phyloP scores from a whole-genome alignment of 2,329 filamentous ascomycete species.

The Neospermospora avenae region DNA sequence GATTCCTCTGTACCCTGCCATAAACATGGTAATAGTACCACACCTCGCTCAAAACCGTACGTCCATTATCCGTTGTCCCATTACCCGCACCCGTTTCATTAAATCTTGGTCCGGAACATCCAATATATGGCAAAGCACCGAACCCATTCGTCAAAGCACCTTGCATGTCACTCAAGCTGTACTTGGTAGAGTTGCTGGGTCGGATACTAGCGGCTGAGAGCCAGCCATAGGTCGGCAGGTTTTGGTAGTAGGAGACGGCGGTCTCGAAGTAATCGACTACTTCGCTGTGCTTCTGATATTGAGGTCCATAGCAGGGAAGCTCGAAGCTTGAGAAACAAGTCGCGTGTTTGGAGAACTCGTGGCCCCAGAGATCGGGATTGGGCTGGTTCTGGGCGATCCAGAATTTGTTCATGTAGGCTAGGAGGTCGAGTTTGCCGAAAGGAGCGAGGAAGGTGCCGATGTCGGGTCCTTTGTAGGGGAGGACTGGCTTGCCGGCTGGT shows the following conservation, averaged over 20 bases:
- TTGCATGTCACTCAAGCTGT: conserved; percentile 52
- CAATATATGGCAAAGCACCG: conserved; percentile 56
- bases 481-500: conserved; percentile 50
- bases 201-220: conserved; percentile 50
- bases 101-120: conserved; percentile 57
- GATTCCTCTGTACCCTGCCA: conserved; percentile 52
- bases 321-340: conserved; percentile 68
- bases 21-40: conserved; percentile 65
- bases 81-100: conserved; percentile 57
- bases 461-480: conserved; percentile 54
- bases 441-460: conserved; percentile 57
- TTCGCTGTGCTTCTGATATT: conserved; percentile 54
- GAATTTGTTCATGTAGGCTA: conserved; percentile 63
- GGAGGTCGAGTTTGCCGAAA: conserved; percentile 56
- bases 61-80: conserved; percentile 52
- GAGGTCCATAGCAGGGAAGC: conserved; percentile 59
- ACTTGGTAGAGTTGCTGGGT: conserved; percentile 56
- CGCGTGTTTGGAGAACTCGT: conserved; percentile 66
- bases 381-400: conserved; percentile 57
- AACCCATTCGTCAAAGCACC: conserved; percentile 46
- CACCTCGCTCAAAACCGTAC: conserved; percentile 56
- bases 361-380: conserved; percentile 61
- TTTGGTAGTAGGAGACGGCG: conserved; percentile 53
- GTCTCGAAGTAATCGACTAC: conserved; percentile 63
- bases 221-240: conserved; percentile 59